Conservation (phyloP, 2,329 filamentous ascomycete genomes). For the Coniella lustricola region DNA sequence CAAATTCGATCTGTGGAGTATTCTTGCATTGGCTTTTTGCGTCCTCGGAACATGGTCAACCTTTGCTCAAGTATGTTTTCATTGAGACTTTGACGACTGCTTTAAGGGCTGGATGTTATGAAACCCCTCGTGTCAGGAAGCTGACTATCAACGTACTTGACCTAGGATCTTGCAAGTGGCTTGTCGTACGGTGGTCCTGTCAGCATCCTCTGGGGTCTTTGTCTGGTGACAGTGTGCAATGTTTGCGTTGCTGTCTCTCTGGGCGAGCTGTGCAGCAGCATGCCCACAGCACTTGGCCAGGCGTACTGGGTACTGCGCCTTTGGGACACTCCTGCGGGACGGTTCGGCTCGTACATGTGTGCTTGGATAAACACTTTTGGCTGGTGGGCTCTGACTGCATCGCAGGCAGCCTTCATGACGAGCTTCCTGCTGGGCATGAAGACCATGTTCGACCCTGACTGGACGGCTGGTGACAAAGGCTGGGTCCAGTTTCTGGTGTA, state of each 20-base stretch:
- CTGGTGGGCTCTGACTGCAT: constrained; percentile 51
- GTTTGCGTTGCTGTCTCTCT: constrained; percentile 46
- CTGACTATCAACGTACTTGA: not conserved
- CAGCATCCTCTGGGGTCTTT: constrained; percentile 48
- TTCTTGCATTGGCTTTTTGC: constrained; percentile 50
- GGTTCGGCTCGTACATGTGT: constrained; percentile 48
- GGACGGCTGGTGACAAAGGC: constrained; percentile 28
- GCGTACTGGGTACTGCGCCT: constrained; percentile 49
- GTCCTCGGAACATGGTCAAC: constrained; percentile 53
- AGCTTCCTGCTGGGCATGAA: constrained; percentile 52
- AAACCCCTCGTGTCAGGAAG: not conserved
- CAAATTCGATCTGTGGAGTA: constrained; percentile 48
- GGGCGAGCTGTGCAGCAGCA: constrained; percentile 49
- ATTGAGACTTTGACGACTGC: not conserved
- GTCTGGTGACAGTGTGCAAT: constrained; percentile 45
- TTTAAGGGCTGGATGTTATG: not conserved
- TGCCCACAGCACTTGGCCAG: constrained; percentile 55
- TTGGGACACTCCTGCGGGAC: constrained; percentile 26
- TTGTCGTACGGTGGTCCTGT: constrained; percentile 48
- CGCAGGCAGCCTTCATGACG: constrained; percentile 51
- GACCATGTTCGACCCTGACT: constrained; percentile 42
- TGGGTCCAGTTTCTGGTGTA: constrained; percentile 52
- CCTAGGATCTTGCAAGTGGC: constrained; percentile 35
- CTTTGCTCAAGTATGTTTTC: constrained; percentile 37
- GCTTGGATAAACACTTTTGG: constrained; percentile 56